Percentiles rank a stretch among this genome's conserved stretches.
These are phyloP conservation scores for Ichthyophonus hoferi DNA, from an alignment of 208 protist species.

Conservation along the genomic window DNA sequence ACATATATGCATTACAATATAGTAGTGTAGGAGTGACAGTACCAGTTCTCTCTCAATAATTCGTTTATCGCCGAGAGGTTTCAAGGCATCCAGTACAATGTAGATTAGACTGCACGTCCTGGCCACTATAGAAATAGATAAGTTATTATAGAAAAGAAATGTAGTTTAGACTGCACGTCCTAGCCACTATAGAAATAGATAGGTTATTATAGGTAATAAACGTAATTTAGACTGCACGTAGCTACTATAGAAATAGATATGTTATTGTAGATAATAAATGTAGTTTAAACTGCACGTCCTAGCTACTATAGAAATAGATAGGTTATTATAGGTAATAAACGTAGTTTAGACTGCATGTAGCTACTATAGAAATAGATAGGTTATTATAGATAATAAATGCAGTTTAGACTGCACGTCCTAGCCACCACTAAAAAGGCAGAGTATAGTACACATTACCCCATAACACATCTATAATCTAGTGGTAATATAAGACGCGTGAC, in stretches of 20 bases:
- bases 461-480: too few relatives aligned
- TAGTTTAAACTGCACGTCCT: constrained; percentile 94
- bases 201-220: too few relatives aligned
- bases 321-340: too few relatives aligned
- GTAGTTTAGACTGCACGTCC: constrained; percentile 94
- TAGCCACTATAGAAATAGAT: constrained; percentile 60
- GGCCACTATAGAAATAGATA: constrained; percentile 56
- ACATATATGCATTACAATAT: background rate
- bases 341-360: constrained; percentile 91
- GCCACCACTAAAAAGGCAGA: too few relatives aligned
- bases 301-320: constrained; percentile 56
- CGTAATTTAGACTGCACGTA: constrained; percentile 92
- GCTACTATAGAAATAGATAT: constrained; percentile 59
- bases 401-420: constrained; percentile 92
- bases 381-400: too few relatives aligned
- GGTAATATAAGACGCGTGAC: background rate
- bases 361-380: too few relatives aligned
- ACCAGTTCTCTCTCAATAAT: constrained; percentile 66
- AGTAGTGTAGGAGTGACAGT: background rate
- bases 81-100: constrained; percentile 92
- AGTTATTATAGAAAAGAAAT: too few relatives aligned
- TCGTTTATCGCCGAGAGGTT: constrained; percentile 82
- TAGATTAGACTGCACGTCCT: constrained; percentile 95
- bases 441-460: too few relatives aligned
- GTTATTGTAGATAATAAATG: too few relatives aligned